Conservation (phyloP, 345 rosid species). For the Aquilaria yunnanensis region DNA sequence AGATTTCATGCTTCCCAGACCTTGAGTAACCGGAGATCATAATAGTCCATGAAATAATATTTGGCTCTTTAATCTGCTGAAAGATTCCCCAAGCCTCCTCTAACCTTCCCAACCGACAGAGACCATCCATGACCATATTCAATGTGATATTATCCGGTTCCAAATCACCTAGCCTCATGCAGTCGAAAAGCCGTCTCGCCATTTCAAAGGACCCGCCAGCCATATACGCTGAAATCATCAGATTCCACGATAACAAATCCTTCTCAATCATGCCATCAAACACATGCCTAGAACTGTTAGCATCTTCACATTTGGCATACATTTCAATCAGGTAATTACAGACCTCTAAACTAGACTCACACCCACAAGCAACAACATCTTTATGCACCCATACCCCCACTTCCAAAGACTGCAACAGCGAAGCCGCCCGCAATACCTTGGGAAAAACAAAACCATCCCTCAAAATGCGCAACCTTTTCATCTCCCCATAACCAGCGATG, state of each 20-base stretch:
- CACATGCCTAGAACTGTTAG: slow-evolving; percentile 20
- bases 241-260: slow-evolving; percentile 38
- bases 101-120: slow-evolving; percentile 28
- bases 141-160: slow-evolving; percentile 33
- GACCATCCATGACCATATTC: slow-evolving; percentile 31
- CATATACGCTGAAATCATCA: slow-evolving; percentile 29
- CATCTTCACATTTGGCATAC: slow-evolving; percentile 27
- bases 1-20: slow-evolving; percentile 18
- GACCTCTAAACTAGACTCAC: slow-evolving; percentile 19
- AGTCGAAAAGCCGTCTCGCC: slow-evolving; percentile 18
- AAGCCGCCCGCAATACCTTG: slow-evolving; percentile 24
- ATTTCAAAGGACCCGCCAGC: slow-evolving; percentile 19
- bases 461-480: slow-evolving; percentile 22
- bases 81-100: slow-evolving; percentile 30
- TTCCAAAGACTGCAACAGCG: slow-evolving; percentile 19
- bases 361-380: slow-evolving; percentile 30
- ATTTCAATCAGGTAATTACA: slow-evolving; percentile 32
- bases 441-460: slow-evolving; percentile 36
- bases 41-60: slow-evolving; percentile 34
- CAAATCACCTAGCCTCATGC: slow-evolving; percentile 23
- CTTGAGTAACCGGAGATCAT: slow-evolving; percentile 29
- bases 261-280: slow-evolving; percentile 28
- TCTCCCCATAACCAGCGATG: slow-evolving; percentile 16
- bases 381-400: slow-evolving; percentile 25
- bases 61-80: slow-evolving; percentile 22